Conservation (phyloP, 2,329 filamentous ascomycete genomes). For the Alternaria arborescens region DNA sequence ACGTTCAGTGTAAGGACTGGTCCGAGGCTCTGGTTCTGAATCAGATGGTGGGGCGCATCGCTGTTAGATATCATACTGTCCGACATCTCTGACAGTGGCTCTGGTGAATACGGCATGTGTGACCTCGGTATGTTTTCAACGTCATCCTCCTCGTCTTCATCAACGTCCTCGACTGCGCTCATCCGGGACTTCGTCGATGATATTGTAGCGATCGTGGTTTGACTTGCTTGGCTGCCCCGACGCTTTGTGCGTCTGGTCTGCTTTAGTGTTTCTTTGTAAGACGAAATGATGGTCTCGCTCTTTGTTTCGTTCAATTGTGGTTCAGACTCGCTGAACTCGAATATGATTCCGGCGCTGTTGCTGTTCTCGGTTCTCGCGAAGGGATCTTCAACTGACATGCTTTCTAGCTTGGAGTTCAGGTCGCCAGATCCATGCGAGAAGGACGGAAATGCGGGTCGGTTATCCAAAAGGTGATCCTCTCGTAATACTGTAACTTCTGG, state of each 20-base stretch:
- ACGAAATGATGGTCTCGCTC: conserved; percentile 17
- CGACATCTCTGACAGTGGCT: conserved; percentile 29
- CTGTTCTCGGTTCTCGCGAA: conserved; percentile 21
- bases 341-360: conserved; percentile 37
- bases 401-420: conserved; percentile 24
- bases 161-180: conserved; percentile 47
- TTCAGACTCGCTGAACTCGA: conserved; percentile 40
- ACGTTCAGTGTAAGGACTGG: conserved; percentile 65
- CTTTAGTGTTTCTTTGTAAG: conserved; percentile 45
- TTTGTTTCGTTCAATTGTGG: conserved; percentile 19
- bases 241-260: conserved; percentile 33
- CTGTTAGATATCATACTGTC: conserved; percentile 51
- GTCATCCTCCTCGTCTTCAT: conserved; percentile 55
- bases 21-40: conserved; percentile 30
- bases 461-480: conserved; percentile 35
- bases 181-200: conserved; percentile 54
- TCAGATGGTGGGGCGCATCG: conserved; percentile 37
- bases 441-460: conserved; percentile 23
- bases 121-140: conserved; percentile 58
- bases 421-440: conserved; percentile 18
- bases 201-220: conserved; percentile 51
- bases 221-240: conserved; percentile 45
- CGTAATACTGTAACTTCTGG: conserved; percentile 22
- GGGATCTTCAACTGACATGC: conserved; percentile 29
- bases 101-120: conserved; percentile 33